Evolutionary conservation across 768 basidiomycete species (phyloP).

Genomic region (Tulasnella sp.): DNA sequence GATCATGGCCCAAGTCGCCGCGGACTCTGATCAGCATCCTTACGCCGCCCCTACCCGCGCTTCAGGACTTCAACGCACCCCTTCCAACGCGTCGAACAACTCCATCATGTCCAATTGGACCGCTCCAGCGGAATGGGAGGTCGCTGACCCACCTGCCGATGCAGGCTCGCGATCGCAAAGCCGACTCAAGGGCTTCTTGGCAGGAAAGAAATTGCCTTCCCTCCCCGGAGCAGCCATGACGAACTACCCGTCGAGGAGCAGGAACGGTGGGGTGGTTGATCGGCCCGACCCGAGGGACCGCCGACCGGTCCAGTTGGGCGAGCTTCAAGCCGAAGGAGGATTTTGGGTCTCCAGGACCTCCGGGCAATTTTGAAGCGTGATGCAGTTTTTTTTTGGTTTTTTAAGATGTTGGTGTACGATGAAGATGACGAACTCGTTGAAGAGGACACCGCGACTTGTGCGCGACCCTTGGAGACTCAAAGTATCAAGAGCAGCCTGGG

Average conservation of each 20-base stretch:
- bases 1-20: conserved; percentile 4
- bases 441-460: background rate
- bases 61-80: background rate
- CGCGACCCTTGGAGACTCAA: background rate
- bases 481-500: background rate
- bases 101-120: background rate
- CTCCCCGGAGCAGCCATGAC: background rate
- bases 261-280: conserved; percentile 2
- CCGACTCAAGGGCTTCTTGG: background rate
- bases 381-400: background rate
- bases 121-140: background rate
- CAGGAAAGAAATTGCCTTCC: background rate
- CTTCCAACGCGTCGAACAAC: background rate
- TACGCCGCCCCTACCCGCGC: background rate
- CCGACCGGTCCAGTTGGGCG: background rate
- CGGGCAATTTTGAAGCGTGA: background rate
- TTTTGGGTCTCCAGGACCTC: conserved; percentile 9
- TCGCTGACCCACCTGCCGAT: background rate
- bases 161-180: background rate
- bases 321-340: conserved; percentile 2
- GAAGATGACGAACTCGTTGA: background rate
- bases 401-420: background rate
- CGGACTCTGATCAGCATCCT: background rate
- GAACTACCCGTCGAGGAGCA: background rate
- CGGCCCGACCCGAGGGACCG: conserved; percentile 11